Base-by-base conservation (phyloP, 1,284 basidiomycete species). In the Moesziomyces globuligerus region DNA sequence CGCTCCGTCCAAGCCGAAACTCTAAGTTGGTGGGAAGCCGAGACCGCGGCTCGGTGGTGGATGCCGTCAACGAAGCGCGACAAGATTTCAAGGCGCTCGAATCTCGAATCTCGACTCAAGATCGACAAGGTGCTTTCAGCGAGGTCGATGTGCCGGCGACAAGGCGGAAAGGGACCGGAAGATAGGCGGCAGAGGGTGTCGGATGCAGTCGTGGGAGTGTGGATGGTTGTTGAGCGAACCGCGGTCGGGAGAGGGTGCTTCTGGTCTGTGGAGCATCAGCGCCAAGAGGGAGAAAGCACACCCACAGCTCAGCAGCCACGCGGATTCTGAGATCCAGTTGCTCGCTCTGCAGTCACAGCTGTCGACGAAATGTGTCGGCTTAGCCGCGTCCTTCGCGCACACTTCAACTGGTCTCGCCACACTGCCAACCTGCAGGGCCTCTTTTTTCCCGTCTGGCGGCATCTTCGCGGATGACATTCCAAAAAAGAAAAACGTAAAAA, bases 21-120 rank as follows among this genome's bases (percentile, higher is more conserved):
- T 46, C 34, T 34, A 46, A 34, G 20, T 40, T 44, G 23, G 21
- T 42, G 28, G 39, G 48, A 20, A 9, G 8, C 28, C 39, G 37
- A 39, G 17, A 13, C 29, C 32, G n/a, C 28, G 29, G 29, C 11
- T 15, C 29, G 29, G 15, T 29, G 29, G 10, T 29, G 29, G 6
- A 13, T 29, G 29, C n/a, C n/a, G n/a, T n/a, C 32, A 17, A 13
- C 2, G 32, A 29, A 34, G 32, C n/a, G n/a, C n/a, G n/a, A n/a
- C n/a, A n/a, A 17, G 15, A 34, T 15, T 3, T 34, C 15, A 34
- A 17, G 32, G 32, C 32, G 32, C 13, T 34, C 15, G 15, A 17
- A 5, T 13, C 15, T 34, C 15, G 15, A 17, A 34, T 34, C 32
- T 34, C 15, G 32, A 7, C 15, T 3, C 15, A 34, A 17, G 15